phyloP scores from a whole-genome alignment of 768 basidiomycete genomes.

The Hygrophorus pudorinus region DNA sequence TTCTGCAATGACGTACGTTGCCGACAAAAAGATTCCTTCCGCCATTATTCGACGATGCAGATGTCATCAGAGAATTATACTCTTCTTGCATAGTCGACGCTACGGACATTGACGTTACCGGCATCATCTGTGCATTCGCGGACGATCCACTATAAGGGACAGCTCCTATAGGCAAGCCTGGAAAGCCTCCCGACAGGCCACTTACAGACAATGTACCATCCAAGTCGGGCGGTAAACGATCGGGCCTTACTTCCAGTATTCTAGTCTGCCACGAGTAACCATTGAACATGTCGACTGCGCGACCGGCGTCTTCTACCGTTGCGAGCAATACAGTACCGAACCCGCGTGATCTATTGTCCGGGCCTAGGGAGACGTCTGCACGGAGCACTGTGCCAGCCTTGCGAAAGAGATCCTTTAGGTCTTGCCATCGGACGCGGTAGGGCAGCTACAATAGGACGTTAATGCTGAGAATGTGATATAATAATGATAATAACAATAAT shows the following conservation, averaged over 20 bases:
- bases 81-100: too few species aligned
- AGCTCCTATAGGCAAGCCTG: too few species aligned
- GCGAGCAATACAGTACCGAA: conserved; percentile 93
- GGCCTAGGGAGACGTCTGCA: conserved; percentile 69
- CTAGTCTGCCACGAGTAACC: conserved; percentile 97
- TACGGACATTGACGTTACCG: too few species aligned
- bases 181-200: background rate
- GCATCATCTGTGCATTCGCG: background rate
- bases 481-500: background rate
- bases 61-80: background rate
- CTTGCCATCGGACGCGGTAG: conserved; percentile 97
- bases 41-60: background rate
- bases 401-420: conserved; percentile 95
- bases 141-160: background rate
- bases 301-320: conserved; percentile 86
- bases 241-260: conserved; percentile 83
- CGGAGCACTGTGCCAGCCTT: conserved; percentile 85
- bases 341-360: conserved; percentile 87
- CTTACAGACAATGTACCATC: conserved; percentile 18
- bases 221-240: conserved; percentile 63
- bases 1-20: conserved; percentile 50
- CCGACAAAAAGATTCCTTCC: conserved; percentile 73
- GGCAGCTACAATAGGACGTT: conserved; percentile 57
- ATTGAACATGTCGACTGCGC: conserved; percentile 94
- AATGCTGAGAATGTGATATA: conserved; percentile 4